Evolutionary conservation across 345 rosid genomes (phyloP).

Genomic region (Pelargonium nanum): DNA sequence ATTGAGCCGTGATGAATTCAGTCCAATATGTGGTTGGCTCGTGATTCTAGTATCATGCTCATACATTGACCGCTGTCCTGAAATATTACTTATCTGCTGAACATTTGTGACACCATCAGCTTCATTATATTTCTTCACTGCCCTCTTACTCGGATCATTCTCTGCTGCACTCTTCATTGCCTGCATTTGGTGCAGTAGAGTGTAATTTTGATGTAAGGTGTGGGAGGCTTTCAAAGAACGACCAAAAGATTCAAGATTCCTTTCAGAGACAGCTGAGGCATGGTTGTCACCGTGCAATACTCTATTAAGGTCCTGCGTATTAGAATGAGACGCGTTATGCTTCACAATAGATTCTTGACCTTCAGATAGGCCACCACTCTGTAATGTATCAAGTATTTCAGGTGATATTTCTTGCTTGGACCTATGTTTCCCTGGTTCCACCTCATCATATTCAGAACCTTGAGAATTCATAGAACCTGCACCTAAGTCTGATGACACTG

Average conservation of each 20-base stretch:
- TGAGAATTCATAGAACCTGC: slow-evolving; percentile 8
- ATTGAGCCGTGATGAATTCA: slow-evolving; percentile 17
- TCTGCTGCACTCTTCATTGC: slow-evolving; percentile 15
- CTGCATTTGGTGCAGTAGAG: slow-evolving; percentile 26
- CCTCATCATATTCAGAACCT: slow-evolving; percentile 2
- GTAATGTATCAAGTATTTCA: slow-evolving; percentile 11
- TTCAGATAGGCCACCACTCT: slow-evolving; percentile 10
- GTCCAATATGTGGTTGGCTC: slow-evolving; percentile 18
- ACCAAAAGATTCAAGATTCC: slow-evolving; percentile 12
- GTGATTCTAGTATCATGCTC: slow-evolving; percentile 18
- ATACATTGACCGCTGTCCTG: slow-evolving; percentile 13
- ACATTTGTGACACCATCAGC: slow-evolving; percentile 3
- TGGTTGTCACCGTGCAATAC: slow-evolving; percentile 10
- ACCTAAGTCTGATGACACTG: slow-evolving; percentile 8
- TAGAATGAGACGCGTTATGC: slow-evolving; percentile 15
- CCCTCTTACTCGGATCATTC: slow-evolving; percentile 15
- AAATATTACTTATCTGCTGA: slow-evolving; percentile 10
- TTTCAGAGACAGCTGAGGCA: slow-evolving; percentile 11
- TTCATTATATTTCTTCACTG: background rate
- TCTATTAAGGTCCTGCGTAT: slow-evolving; percentile 14
- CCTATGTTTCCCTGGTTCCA: slow-evolving; percentile 13
- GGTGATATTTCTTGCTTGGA: slow-evolving; percentile 15
- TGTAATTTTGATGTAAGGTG: slow-evolving; percentile 13
- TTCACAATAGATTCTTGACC: slow-evolving; percentile 11
- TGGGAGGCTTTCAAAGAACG: slow-evolving; percentile 10